Conservation (phyloP, 202 grass and related monocot species). For the Panicum hallii region DNA sequence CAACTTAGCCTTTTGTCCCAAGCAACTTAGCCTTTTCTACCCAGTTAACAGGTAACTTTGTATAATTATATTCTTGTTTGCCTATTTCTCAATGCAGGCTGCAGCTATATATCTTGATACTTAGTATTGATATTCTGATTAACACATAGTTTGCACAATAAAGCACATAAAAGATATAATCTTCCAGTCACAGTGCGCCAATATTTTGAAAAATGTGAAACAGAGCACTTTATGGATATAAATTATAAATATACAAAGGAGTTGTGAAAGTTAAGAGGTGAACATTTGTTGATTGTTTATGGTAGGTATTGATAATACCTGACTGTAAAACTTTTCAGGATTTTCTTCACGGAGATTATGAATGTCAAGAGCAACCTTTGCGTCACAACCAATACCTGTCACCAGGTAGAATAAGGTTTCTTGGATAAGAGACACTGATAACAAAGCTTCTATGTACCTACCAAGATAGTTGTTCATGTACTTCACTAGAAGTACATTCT, state of each 20-base stretch:
- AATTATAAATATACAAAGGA: not conserved
- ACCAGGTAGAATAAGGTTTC: constrained; percentile 44
- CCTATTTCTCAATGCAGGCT: not conserved
- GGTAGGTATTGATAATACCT: constrained; percentile 42
- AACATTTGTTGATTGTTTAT: not conserved
- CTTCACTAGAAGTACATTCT: constrained; percentile 47
- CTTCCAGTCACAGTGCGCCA: not conserved
- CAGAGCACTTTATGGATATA: not conserved
- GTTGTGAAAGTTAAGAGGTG: not conserved
- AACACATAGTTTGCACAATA: not conserved
- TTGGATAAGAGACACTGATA: not conserved
- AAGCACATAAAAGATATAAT: not conserved
- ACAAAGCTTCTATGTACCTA: constrained; percentile 25
- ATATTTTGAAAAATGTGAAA: not conserved
- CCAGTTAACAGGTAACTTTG: not conserved
- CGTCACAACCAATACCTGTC: constrained; percentile 70
- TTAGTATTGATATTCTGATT: not conserved
- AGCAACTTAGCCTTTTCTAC: too few relatives aligned
- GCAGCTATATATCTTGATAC: not conserved
- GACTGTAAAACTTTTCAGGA: constrained; percentile 75
- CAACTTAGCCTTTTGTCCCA: too few relatives aligned
- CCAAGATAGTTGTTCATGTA: constrained; percentile 82
- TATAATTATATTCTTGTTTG: not conserved
- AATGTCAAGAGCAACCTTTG: constrained; percentile 76
- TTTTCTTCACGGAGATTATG: constrained; percentile 81